A percentile compares a stretch with the other conserved stretches of the same genome.
phyloP scores from a whole-genome alignment of 768 basidiomycete genomes.

The Suillus sp. region DNA sequence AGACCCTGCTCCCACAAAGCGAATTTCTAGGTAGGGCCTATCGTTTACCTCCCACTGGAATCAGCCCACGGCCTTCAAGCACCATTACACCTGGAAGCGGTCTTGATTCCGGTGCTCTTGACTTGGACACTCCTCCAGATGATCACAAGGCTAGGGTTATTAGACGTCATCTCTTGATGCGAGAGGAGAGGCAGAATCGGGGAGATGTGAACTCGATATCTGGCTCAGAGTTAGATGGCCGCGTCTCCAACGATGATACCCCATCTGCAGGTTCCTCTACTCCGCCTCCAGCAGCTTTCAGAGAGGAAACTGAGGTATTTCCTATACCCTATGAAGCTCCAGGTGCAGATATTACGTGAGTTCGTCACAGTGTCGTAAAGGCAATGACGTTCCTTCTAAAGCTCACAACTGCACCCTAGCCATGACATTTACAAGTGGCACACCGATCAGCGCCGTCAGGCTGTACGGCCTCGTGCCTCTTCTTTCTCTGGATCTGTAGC shows the following conservation, averaged over 20 bases:
- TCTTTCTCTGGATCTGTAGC: conserved; percentile 62
- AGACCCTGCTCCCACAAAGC: conserved; percentile 10
- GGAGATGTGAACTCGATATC: conserved; percentile 26
- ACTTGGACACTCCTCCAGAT: conserved; percentile 66
- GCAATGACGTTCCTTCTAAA: conserved; percentile 17
- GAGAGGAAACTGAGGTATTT: conserved; percentile 69
- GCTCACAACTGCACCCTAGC: conserved; percentile 37
- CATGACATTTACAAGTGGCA: conserved; percentile 98
- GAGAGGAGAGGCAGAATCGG: conserved; percentile 52
- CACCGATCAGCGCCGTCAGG: conserved; percentile 64
- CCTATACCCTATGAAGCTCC: conserved; percentile 87
- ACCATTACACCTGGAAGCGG: conserved; percentile 33
- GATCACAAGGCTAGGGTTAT: conserved; percentile 86
- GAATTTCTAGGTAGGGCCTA: conserved; percentile 21
- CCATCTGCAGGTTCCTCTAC: conserved; percentile 28
- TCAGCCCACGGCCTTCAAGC: conserved; percentile 37
- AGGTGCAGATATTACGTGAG: conserved; percentile 93
- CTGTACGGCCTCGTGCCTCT: conserved; percentile 62
- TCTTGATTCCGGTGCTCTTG: conserved; percentile 32
- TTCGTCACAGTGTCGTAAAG: conserved; percentile 20
- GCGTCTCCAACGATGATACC: conserved; percentile 15
- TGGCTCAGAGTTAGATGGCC: conserved; percentile 28
- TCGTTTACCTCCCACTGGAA: conserved; percentile 38
- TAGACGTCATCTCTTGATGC: conserved; percentile 76
- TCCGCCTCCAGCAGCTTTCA: conserved; percentile 27